These are phyloP conservation scores for Williopsis jadinii DNA, from an alignment of 1,139 yeast species.

Conservation along the genomic window DNA sequence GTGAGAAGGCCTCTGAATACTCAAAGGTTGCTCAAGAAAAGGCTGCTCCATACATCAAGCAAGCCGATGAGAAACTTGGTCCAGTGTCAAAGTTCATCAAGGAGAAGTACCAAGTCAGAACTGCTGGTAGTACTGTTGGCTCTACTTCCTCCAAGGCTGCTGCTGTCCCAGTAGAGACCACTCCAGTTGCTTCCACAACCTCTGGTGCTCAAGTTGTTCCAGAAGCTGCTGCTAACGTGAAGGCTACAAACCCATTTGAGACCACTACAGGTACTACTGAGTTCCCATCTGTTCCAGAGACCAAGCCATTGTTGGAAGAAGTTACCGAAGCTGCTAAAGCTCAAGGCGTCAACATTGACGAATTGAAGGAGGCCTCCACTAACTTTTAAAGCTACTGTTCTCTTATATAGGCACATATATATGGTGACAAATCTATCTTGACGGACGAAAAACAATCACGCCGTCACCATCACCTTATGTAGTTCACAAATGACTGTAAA, in stretches of 20 bases:
- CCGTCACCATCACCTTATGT: too few species aligned
- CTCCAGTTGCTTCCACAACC: conserved; percentile 18
- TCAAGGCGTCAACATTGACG: conserved; percentile 18
- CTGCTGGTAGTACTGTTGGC: conserved; percentile 62
- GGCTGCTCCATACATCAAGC: conserved; percentile 35
- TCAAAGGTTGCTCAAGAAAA: conserved; percentile 47
- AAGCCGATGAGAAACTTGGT: conserved; percentile 50
- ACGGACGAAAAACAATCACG: too few species aligned
- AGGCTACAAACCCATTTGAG: conserved; percentile 9
- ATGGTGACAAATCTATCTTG: too few species aligned
- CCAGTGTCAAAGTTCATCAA: conserved; percentile 56
- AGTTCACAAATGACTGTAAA: too few species aligned
- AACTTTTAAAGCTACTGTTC: too few species aligned
- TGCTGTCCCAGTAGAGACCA: conserved; percentile 4
- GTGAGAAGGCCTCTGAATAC: conserved; percentile 48
- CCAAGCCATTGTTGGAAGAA: conserved; percentile 16
- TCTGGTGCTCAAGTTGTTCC: conserved; percentile 14
- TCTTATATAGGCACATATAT: too few species aligned
- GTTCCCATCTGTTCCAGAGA: conserved; percentile 9
- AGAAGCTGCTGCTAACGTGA: conserved; percentile 7
- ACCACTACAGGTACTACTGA: conserved; percentile 19
- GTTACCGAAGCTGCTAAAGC: conserved; percentile 12
- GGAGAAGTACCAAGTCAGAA: conserved; percentile 55
- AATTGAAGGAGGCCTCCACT: conserved; percentile 18
- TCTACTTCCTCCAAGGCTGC: conserved; percentile 20